Evolutionary conservation across 1,284 basidiomycete genomes (phyloP), one percentile per base, ranked within the genome.

Genomic region (Cutaneotrichosporon arboriforme): DNA sequence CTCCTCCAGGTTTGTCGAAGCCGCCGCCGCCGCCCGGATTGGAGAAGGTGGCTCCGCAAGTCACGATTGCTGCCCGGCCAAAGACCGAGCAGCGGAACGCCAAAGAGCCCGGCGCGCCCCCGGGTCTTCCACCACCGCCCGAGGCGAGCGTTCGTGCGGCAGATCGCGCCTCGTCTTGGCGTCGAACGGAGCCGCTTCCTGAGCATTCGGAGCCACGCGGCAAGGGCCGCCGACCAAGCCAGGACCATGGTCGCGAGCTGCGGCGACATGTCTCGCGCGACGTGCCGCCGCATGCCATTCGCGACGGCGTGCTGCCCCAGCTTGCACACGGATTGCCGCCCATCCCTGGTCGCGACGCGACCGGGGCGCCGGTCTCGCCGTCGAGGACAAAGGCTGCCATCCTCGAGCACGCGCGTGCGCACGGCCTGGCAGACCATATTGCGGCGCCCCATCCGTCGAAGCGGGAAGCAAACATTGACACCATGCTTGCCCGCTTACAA

Each of bases 401-500:
- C 4, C 35, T 40, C 7, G 49, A 43, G 31, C 50, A 31, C 8
- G 31, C 34, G 4, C 40, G 35, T 7, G 41, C 47, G 17, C 21
- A 33, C 0, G 26, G 33, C 18, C 35, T 45, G 17, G 18, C 22
- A 8, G 47, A 49, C 18, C 51, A 56, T 15, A 50, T 51, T 20
- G 49, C 54, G 2, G 51, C 57, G 18, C 51, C 51, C 1, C 51
- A 52, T 8, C 39, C 48, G 7, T 55, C 59, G 7, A 64, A 64
- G 55, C 67, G 74, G 83, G 64, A 87, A 85, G 61, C 82, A 81
- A 39, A 78, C 83, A 76, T 93, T 62, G 86, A 91, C 65, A 86
- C 90, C 66, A 83, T 84, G 49, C 86, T 96, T 81, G 89, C 87
- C 7, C 82, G 90, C 26, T 90, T 96, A 65, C 90, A 87, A 67